Percentiles rank a stretch among this genome's conserved stretches.
Evolutionary conservation across 805 yeast species (phyloP).

Genomic region (Metschnikowia shivogae): DNA sequence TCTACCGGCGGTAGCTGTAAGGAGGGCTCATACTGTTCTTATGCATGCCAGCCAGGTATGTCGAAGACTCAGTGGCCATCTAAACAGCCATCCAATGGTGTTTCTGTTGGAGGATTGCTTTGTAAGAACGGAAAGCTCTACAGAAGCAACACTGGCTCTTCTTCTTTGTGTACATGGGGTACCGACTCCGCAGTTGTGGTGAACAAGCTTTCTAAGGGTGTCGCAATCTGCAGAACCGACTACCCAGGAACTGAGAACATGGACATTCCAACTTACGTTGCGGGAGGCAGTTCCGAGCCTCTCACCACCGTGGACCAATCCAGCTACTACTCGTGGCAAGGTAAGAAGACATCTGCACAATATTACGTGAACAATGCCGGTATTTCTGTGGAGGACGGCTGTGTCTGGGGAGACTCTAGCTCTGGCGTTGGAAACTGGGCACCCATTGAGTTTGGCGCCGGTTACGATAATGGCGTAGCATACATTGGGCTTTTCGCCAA

Average conservation of each 20-base stretch:
- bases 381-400: constrained; percentile 83
- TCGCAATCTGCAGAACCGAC: constrained; percentile 96
- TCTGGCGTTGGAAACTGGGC: constrained; percentile 97
- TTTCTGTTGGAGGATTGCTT: constrained; percentile 86
- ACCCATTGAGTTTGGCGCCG: constrained; percentile 92
- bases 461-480: constrained; percentile 61
- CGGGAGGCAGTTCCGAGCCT: constrained; percentile 60
- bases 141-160: constrained; percentile 65
- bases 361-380: constrained; percentile 98
- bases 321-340: constrained; percentile 74
- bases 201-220: constrained; percentile 56
- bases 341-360: constrained; percentile 84
- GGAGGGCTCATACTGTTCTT: constrained; percentile 93
- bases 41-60: constrained; percentile 98
- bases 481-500: constrained; percentile 92
- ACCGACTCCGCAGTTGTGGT: constrained; percentile 62
- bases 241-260: constrained; percentile 99
- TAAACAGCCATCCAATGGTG: constrained; percentile 81
- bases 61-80: constrained; percentile 98
- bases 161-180: constrained; percentile 88
- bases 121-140: constrained; percentile 83
- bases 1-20: constrained; percentile 67
- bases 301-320: constrained; percentile 78
- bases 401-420: constrained; percentile 85
- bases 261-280: constrained; percentile 87